phyloP scores from a whole-genome alignment of 2,329 filamentous ascomycete genomes.

The Intubia oerlemansii region DNA sequence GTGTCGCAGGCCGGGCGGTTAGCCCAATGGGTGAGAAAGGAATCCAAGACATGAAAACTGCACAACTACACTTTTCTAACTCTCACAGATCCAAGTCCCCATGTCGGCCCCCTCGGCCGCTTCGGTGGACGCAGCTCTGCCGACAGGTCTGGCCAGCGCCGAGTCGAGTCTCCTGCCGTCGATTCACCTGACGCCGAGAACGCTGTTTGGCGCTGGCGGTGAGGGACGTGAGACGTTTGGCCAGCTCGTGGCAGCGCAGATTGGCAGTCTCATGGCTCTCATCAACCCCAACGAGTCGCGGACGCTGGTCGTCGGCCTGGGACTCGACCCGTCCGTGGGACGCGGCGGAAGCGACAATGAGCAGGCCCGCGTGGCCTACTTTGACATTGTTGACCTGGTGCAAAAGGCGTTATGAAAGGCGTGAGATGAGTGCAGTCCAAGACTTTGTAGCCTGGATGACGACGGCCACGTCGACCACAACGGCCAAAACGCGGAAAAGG shows the following conservation, averaged over 20 bases:
- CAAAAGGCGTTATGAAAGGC: conserved; percentile 25
- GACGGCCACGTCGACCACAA: no score
- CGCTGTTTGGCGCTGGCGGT: conserved; percentile 65
- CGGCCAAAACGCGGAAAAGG: no score
- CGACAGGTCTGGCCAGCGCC: conserved; percentile 18
- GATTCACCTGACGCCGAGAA: conserved; percentile 65
- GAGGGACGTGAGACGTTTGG: conserved; percentile 63
- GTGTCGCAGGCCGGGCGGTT: conserved; percentile 69
- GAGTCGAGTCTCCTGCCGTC: conserved; percentile 38
- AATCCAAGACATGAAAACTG: no score
- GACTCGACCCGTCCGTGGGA: conserved; percentile 24
- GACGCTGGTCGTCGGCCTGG: conserved; percentile 39
- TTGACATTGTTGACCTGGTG: conserved; percentile 42
- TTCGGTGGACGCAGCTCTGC: conserved; percentile 36
- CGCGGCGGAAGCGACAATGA: conserved; percentile 16
- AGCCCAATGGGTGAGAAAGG: conserved; percentile 65
- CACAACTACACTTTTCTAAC: no score
- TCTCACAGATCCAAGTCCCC: conserved; percentile 61
- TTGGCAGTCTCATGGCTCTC: conserved; percentile 59
- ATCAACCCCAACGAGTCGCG: conserved; percentile 43
- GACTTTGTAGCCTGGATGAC: no score
- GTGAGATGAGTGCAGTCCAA: background rate
- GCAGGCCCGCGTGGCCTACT: conserved; percentile 26
- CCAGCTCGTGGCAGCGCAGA: conserved; percentile 74
- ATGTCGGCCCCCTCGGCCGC: conserved; percentile 46